Evolutionary conservation across 2,329 filamentous ascomycete species (phyloP).

Genomic region (Ilyonectria sp.): DNA sequence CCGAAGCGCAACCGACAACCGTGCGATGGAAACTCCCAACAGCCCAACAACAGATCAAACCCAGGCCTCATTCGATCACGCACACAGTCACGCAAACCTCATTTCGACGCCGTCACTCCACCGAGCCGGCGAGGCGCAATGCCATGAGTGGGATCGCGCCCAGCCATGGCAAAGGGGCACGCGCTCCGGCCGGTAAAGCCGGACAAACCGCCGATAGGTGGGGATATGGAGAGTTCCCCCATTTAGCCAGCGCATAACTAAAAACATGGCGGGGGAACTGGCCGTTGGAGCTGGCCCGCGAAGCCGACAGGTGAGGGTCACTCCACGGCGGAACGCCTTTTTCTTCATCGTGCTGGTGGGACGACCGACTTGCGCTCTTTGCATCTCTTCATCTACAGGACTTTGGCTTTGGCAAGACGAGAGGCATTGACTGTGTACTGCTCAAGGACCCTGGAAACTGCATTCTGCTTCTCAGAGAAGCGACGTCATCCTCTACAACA

Average conservation of each 20-base stretch:
- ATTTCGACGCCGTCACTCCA: background rate
- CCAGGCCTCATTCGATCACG: background rate
- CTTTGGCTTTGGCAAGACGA: background rate
- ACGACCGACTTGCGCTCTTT: background rate
- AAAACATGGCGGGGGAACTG: background rate
- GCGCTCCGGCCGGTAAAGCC: slow-evolving; percentile 23
- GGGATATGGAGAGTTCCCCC: slow-evolving; percentile 37
- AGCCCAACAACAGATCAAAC: background rate
- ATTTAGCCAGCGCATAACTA: slow-evolving; percentile 33
- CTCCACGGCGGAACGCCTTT: slow-evolving; percentile 1
- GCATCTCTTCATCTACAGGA: background rate
- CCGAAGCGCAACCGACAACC: background rate
- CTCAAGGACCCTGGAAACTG: background rate
- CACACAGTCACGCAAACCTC: background rate
- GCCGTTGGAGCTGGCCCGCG: background rate
- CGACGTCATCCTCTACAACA: slow-evolving; percentile 38
- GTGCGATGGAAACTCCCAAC: background rate
- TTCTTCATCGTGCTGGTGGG: background rate
- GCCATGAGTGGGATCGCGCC: background rate
- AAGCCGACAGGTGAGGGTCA: slow-evolving; percentile 3
- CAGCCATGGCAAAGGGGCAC: slow-evolving; percentile 16
- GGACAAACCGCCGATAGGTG: slow-evolving; percentile 45
- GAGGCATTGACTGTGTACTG: background rate
- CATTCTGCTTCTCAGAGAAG: slow-evolving; percentile 6
- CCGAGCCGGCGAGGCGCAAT: slow-evolving; percentile 14